Percentiles rank a stretch among this genome's conserved stretches.
phyloP scores from a whole-genome alignment of 805 yeast genomes.

The Lachancea lanzarotensis region DNA sequence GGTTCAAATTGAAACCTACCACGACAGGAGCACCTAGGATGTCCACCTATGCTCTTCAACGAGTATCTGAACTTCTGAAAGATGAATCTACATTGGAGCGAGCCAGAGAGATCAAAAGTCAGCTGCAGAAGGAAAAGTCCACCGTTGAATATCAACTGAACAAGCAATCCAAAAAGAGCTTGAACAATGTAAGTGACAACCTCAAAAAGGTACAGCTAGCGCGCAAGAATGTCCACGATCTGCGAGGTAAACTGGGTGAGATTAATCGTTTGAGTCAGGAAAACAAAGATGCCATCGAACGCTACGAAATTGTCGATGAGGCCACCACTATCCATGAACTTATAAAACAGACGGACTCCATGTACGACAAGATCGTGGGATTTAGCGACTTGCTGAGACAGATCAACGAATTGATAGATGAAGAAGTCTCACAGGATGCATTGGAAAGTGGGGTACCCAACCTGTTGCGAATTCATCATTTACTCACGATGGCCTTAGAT shows the following conservation, averaged over 20 bases:
- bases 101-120: constrained; percentile 46
- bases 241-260: constrained; percentile 40
- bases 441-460: constrained; percentile 42
- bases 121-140: constrained; percentile 61
- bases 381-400: constrained; percentile 46
- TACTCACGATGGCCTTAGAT: constrained; percentile 64
- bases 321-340: constrained; percentile 66
- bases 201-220: constrained; percentile 35
- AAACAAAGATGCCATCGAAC: constrained; percentile 51
- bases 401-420: constrained; percentile 48
- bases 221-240: constrained; percentile 42
- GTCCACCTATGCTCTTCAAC: constrained; percentile 23
- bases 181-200: constrained; percentile 46
- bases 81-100: constrained; percentile 48
- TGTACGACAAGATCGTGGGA: constrained; percentile 55
- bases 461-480: constrained; percentile 61
- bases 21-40: constrained; percentile 2
- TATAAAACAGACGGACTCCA: constrained; percentile 59
- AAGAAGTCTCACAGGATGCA: constrained; percentile 30
- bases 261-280: constrained; percentile 48
- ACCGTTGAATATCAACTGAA: constrained; percentile 69
- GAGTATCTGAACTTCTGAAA: constrained; percentile 31
- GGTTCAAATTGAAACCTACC: neutral
- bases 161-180: constrained; percentile 59
- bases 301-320: constrained; percentile 62